Conservation (phyloP, 1,284 basidiomycete genomes). For the Bjerkandera adusta region DNA sequence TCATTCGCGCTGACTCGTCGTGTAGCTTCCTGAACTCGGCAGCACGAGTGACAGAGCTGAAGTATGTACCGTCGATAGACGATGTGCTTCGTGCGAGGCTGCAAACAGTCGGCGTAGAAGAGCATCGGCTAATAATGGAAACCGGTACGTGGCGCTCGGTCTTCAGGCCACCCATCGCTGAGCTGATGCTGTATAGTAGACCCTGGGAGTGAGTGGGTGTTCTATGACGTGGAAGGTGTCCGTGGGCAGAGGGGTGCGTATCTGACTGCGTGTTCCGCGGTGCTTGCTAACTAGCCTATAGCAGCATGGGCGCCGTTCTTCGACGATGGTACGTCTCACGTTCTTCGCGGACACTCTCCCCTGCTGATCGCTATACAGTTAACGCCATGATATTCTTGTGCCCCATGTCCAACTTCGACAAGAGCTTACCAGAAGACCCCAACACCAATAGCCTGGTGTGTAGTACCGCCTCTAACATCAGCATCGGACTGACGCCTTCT, state of each 20-base stretch:
- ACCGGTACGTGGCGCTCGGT: conserved; percentile 28
- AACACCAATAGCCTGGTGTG: conserved; percentile 55
- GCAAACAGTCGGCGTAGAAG: conserved; percentile 62
- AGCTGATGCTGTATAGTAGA: conserved; percentile 25
- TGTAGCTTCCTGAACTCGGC: conserved; percentile 59
- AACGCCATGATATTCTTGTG: conserved; percentile 63
- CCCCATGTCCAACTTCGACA: conserved; percentile 65
- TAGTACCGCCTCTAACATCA: conserved; percentile 7
- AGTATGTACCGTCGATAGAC: conserved; percentile 55
- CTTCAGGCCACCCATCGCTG: conserved; percentile 1
- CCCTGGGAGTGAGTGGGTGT: conserved; percentile 49
- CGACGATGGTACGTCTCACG: conserved; percentile 47
- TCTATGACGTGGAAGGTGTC: conserved; percentile 63
- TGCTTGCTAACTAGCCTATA: conserved; percentile 20
- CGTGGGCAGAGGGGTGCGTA: conserved; percentile 50
- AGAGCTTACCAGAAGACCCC: conserved; percentile 57
- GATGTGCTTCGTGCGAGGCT: conserved; percentile 65
- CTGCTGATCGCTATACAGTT: conserved; percentile 32
- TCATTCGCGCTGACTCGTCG: not conserved
- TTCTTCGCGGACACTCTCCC: not conserved
- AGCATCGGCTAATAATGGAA: conserved; percentile 56
- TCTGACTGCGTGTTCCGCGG: not conserved
- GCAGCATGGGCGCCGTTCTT: conserved; percentile 67
- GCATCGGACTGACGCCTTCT: not conserved
- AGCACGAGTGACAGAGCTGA: conserved; percentile 44